Evolutionary conservation across 768 basidiomycete species (phyloP), one percentile per base, ranked within the genome.

Genomic region (Kwoniella mangroviensis): DNA sequence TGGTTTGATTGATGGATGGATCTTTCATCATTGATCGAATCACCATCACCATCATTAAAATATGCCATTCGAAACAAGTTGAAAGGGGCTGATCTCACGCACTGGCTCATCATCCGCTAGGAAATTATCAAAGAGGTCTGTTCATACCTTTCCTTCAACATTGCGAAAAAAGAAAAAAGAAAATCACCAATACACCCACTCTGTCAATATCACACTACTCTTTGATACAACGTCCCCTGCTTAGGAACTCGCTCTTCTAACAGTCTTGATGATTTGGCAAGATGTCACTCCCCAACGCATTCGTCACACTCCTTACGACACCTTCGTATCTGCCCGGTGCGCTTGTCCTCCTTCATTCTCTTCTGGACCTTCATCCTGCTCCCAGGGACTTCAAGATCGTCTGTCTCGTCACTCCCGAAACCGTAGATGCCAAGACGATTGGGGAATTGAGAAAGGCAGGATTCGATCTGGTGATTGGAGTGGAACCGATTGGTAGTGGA

Each of bases 321-420:
- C 91, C 95, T 81, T 86, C 87, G 28, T 99, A 99, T 85, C 90
- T 98, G 63, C 93, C 93, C 42, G 97, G 97, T 64, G 94, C 92
- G 42, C 90, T 98, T 75, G 88, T 91, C 69, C 86, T 94, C 78
- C 91, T 89, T 41, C 92, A 91, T 64, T 92, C 96, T 17, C 87
- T 99, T 78, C 86, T 88, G 19, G 83, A 84, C 53, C 88, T 89
- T 9, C 84, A 88, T 24, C 81, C 85, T 55, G 73, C 69, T 11
- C 83, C 87, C 34, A 88, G 89, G 63, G 86, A 90, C 59, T 92
- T 92, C 79, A 75, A 79, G 72, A 92, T 91, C 15, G 90, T 94
- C 70, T 97, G 94, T 84, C 85, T 99, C 53, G 93, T 96, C 70
- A 96, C 96, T 28, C 97, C 97, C 63, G 93, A 97, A 81, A 90